Evolutionary conservation across 2,329 filamentous ascomycete species (phyloP), one percentile per base, ranked within the genome.

Genomic region (Fusarium ramigenum): DNA sequence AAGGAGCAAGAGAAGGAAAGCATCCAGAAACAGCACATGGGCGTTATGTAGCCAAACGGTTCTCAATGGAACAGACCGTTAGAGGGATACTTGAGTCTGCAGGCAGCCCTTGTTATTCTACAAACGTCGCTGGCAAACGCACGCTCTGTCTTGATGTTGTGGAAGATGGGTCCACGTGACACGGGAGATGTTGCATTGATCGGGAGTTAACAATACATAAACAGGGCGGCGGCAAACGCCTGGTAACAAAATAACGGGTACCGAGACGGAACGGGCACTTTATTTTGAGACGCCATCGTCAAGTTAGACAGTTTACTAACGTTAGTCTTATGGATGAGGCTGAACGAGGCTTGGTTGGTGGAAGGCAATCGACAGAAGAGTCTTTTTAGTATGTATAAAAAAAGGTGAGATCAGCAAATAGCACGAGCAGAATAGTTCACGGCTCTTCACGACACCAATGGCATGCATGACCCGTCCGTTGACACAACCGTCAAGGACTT

Each of bases 241-340:
- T 28, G 36, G 47, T 60, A 49, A 49, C 34, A 70, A 46, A 44
- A 39, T 36, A 40, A 67, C 30, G 42, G 49, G 42, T 28, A 53
- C 25, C 21, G 44, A 23, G n/a, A 42, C 40, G 14, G n/a, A 44
- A 44, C 39, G 18, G 23, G 46, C 54, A 46, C 54, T 56, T 62
- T 66, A 62, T 34, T 32, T 62, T 47, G 44, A 60, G 62, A 75
- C 74, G 64, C 34, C 40, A 49, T 62, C 30, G n/a, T 60, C 50
- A 56, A 28, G 58, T 50, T 44, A 37, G 60, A 57, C 16, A 37
- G 34, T 49, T 54, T 32, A 15, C 25, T 25, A 25, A 25, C 18
- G 43, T 28, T 47, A 43, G 39, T 47, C 37, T 25, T 50, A 18
- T 44, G 28, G 40, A 37, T 34, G 36, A 58, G 40, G 54, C 28